Conservation (phyloP, 768 basidiomycete genomes). For the Thelephora aurantiotincta region DNA sequence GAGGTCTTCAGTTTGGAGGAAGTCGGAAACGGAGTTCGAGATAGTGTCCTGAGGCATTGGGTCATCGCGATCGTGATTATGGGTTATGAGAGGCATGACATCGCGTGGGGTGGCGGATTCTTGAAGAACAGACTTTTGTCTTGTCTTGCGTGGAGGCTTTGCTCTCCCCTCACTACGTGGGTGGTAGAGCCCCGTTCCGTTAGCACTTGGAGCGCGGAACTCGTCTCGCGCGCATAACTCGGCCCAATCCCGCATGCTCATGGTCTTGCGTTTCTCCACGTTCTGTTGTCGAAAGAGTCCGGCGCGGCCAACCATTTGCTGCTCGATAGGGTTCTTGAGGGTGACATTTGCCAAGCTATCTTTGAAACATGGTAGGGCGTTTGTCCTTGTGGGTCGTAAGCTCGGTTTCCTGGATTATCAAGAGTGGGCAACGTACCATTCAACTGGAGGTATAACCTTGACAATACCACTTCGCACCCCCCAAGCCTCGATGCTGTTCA, state of each 20-base stretch:
- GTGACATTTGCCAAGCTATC: constrained; percentile 61
- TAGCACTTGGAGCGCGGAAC: constrained; percentile 56
- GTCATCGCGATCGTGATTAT: no score
- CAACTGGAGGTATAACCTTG: constrained; percentile 89
- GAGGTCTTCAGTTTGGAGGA: constrained; percentile 4
- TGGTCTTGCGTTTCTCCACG: constrained; percentile 69
- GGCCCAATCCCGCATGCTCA: constrained; percentile 82
- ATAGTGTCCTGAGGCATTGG: no score
- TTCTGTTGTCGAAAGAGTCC: constrained; percentile 88
- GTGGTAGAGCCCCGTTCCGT: constrained; percentile 45
- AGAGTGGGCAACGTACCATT: constrained; percentile 50
- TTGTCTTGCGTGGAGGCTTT: constrained; percentile 12
- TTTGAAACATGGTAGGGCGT: constrained; percentile 55
- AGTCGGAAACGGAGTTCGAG: constrained; percentile 2
- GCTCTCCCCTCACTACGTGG: constrained; percentile 23
- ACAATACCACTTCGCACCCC: constrained; percentile 85
- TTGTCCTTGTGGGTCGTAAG: constrained; percentile 34
- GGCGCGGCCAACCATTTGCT: constrained; percentile 75
- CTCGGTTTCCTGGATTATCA: constrained; percentile 7
- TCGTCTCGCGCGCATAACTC: constrained; percentile 65
- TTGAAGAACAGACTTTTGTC: background rate
- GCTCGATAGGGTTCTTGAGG: constrained; percentile 85
- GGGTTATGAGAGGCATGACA: no score
- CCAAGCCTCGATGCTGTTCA: constrained; percentile 81
- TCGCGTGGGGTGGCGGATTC: no score